Base-by-base conservation (phyloP, 768 basidiomycete genomes). In the Termitomyces sp. region DNA sequence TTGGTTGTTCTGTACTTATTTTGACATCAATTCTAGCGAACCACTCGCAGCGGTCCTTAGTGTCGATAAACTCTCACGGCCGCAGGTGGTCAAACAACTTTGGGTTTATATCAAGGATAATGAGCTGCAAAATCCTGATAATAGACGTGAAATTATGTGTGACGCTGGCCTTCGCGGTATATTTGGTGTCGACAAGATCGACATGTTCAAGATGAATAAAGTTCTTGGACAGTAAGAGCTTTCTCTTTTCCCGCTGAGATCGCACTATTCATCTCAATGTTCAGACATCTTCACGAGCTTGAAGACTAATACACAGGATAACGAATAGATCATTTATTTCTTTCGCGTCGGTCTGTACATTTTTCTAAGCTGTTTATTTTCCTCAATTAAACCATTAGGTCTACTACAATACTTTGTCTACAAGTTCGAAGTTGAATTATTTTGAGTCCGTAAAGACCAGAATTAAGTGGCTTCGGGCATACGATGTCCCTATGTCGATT, bases 131-230 rank as follows among this genome's bases (percentile, higher is more conserved):
- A 94, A 98, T 66, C 91, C 92, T 5, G 68, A 65, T 1, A 91
- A 96, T 70, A 88, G 78, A 70, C 83, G 84, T 52, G 91, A 91
- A 68, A 97, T 98, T 57, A 60, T 93, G 2, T 95, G 94, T 64
- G 94, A 98, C 68, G 74, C 78, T 16, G 74, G 69, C 16, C 66
- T 97, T 61, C 80, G 78, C 63, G 82, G 85, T 6, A 81, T 96
- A 20, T 96, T 98, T 68, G 81, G 80, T 53, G 79, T 82, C 12
- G 89, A 92, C 59, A 89, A 84, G 67, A 83, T 97, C 53, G 85
- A 91, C 70, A 95, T 95, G 92, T 95, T 96, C 74, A 84, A 78
- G 60, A 96, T 96, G 94, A 96, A 95, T 78, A 93, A 95, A 70
- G 79, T 88, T 25, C 73, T 96, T 53, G 88, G 89, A 66, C 76